Evolutionary conservation across 2,329 filamentous ascomycete genomes (phyloP).

Genomic region (Hypoxylon sp.): DNA sequence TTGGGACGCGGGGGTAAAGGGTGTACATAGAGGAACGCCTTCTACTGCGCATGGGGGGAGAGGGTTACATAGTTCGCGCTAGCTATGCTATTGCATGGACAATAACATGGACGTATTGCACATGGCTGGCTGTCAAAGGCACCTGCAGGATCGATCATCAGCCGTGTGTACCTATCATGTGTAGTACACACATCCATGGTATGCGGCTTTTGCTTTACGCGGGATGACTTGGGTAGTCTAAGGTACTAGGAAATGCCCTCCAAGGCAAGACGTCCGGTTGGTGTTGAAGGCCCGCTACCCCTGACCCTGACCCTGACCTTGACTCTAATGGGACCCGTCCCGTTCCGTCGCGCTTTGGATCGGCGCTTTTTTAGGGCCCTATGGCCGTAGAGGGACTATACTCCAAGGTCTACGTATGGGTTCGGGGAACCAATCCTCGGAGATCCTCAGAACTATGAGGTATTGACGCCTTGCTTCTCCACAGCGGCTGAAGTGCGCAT

Average conservation of each 20-base stretch:
- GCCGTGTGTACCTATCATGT: conserved; percentile 14
- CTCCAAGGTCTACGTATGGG: conserved; percentile 10
- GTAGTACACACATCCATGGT: conserved; percentile 18
- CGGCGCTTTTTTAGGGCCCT: conserved; percentile 20
- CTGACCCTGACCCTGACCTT: conserved; percentile 16
- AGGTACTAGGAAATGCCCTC: conserved; percentile 12
- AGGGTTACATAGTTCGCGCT: conserved; percentile 21
- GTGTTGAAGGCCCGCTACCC: conserved; percentile 13
- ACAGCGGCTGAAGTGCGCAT: conserved; percentile 10
- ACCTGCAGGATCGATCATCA: conserved; percentile 34
- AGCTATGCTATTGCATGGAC: conserved; percentile 20
- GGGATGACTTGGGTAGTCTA: conserved; percentile 9
- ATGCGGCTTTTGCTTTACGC: conserved; percentile 29
- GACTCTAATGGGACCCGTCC: conserved; percentile 4
- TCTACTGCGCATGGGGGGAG: conserved; percentile 3
- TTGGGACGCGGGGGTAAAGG: conserved; percentile 32
- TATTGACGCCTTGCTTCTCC: background rate
- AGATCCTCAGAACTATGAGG: conserved; percentile 8
- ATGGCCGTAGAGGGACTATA: conserved; percentile 5
- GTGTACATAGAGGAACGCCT: conserved; percentile 16
- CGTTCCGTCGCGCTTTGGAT: conserved; percentile 24
- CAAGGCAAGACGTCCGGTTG: conserved; percentile 3
- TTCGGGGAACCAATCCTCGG: conserved; percentile 12
- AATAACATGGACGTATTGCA: conserved; percentile 21
- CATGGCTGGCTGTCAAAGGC: conserved; percentile 23